Evolutionary conservation across 345 rosid genomes (phyloP).

Genomic region (Populus simonii): DNA sequence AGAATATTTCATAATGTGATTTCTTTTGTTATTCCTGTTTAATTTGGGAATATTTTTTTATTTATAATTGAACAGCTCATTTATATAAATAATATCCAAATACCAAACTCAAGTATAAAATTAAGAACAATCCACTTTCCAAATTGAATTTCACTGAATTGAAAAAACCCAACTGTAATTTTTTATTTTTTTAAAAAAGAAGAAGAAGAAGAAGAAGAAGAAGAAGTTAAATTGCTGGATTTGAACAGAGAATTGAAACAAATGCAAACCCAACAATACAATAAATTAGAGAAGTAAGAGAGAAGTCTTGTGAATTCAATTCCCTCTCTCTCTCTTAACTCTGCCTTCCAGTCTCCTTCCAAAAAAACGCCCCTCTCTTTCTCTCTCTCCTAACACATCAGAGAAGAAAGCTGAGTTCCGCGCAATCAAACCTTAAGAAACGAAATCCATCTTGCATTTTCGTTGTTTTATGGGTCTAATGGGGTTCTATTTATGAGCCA

Average conservation of each 20-base stretch:
- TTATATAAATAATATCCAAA: too few species aligned
- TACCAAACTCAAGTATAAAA: too few species aligned
- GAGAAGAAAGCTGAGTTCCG: not conserved
- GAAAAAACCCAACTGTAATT: not conserved
- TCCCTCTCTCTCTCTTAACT: not conserved
- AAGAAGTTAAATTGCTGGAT: not conserved
- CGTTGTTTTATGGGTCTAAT: not conserved
- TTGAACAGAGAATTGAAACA: not conserved
- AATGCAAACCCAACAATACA: not conserved
- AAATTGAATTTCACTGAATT: not conserved
- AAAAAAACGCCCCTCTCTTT: not conserved
- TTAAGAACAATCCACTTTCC: too few species aligned
- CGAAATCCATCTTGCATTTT: constrained; percentile 18
- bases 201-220: too few species aligned
- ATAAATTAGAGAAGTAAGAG: not conserved
- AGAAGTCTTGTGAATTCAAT: not conserved
- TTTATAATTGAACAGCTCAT: too few species aligned
- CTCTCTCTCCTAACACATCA: constrained; percentile 8
- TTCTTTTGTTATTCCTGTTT: too few species aligned
- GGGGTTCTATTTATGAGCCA: constrained; percentile 26
- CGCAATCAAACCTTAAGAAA: not conserved
- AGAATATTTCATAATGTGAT: too few species aligned
- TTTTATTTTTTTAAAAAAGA: not conserved
- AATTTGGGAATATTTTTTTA: too few species aligned
- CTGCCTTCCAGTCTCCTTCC: not conserved